These are phyloP conservation scores for Colletotrichum zoysiae DNA, from an alignment of 2,329 filamentous ascomycete species.

Conservation along the genomic window DNA sequence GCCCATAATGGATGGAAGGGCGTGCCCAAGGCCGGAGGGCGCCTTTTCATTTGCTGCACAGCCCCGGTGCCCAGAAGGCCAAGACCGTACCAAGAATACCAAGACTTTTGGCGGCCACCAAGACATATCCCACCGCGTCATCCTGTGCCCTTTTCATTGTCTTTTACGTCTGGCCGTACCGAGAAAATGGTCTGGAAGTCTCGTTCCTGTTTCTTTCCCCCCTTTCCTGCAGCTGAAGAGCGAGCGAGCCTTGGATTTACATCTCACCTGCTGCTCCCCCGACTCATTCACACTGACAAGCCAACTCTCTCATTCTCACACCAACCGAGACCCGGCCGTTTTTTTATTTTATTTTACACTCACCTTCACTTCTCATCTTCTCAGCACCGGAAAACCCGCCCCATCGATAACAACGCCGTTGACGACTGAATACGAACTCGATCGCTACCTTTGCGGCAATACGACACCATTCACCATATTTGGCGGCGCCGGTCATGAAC, in stretches of 20 bases:
- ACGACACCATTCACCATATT: background rate
- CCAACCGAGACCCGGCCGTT: background rate
- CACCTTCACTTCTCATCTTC: conserved; percentile 7
- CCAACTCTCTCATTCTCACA: conserved; percentile 8
- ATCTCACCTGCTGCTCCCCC: conserved; percentile 4
- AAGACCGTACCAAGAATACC: conserved; percentile 43
- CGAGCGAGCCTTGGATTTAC: background rate
- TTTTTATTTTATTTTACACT: background rate
- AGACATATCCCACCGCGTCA: conserved; percentile 42
- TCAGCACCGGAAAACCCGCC: background rate
- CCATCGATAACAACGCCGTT: background rate
- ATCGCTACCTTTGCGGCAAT: conserved; percentile 1
- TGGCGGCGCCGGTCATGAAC: conserved; percentile 19
- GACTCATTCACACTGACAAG: conserved; percentile 4
- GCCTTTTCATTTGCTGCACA: conserved; percentile 42
- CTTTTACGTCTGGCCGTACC: conserved; percentile 6
- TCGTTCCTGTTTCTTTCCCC: conserved; percentile 11
- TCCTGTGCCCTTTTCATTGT: conserved; percentile 22
- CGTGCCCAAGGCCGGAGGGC: conserved; percentile 4
- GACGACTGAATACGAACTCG: conserved; percentile 8
- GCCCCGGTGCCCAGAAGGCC: conserved; percentile 43
- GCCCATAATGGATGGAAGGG: conserved; percentile 9
- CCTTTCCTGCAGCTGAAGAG: background rate
- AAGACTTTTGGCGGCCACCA: conserved; percentile 42
- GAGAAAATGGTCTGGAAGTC: conserved; percentile 20